phyloP scores from a whole-genome alignment of 164 flowering plant species.

The Vitis labrusca region DNA sequence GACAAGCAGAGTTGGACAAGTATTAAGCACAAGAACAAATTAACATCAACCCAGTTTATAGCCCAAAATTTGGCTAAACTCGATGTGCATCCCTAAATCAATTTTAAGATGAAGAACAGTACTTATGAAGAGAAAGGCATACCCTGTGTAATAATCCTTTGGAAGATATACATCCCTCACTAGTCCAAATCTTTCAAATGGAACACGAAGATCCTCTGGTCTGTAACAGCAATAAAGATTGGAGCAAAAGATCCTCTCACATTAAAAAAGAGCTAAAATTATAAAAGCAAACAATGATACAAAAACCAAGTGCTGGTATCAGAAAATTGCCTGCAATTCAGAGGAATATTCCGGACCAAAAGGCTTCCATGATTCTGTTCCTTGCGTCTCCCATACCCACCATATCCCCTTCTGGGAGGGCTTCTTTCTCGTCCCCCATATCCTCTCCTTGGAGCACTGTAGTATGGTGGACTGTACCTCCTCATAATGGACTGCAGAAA shows the following conservation, averaged over 20 bases:
- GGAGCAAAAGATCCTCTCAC: neutral
- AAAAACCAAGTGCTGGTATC: neutral
- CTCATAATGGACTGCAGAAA: slow-evolving; percentile 19
- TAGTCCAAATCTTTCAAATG: slow-evolving; percentile 81
- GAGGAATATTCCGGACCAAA: slow-evolving; percentile 79
- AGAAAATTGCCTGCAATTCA: slow-evolving; percentile 63
- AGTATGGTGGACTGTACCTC: slow-evolving; percentile 42
- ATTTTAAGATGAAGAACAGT: neutral
- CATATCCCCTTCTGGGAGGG: slow-evolving; percentile 41
- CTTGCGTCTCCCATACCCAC: slow-evolving; percentile 64
- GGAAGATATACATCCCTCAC: slow-evolving; percentile 86
- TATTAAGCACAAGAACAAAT: too few relatives aligned
- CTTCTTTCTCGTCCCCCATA: slow-evolving; percentile 56
- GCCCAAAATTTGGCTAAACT: too few relatives aligned
- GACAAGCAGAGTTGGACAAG: too few relatives aligned
- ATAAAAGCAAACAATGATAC: neutral
- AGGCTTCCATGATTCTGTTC: slow-evolving; percentile 73
- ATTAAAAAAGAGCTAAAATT: neutral
- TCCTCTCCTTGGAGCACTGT: slow-evolving; percentile 80
- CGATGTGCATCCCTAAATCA: too few relatives aligned
- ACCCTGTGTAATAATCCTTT: slow-evolving; percentile 84
- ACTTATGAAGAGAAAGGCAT: slow-evolving; percentile 18
- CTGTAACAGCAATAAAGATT: slow-evolving; percentile 31
- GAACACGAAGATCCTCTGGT: slow-evolving; percentile 74
- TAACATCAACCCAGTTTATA: too few relatives aligned